Percentiles rank a stretch among this genome's conserved stretches.
Evolutionary conservation across 83 land plant genomes (phyloP).

Genomic region (Picea engelmannii): DNA sequence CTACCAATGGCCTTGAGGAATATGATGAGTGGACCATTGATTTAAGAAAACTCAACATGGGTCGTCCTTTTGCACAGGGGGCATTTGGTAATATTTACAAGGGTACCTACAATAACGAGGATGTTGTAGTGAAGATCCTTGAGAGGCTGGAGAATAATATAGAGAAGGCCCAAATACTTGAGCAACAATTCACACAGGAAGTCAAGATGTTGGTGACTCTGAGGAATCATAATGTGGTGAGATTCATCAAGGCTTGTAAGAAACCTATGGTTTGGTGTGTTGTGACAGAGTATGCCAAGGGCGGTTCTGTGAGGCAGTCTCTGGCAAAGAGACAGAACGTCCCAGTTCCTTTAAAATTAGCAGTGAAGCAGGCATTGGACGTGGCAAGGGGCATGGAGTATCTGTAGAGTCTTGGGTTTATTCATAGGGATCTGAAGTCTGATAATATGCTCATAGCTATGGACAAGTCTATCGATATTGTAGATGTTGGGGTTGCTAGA

Average conservation of each 20-base stretch:
- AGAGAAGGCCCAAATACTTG: conserved; percentile 50
- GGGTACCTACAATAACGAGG: conserved; percentile 70
- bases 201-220: conserved; percentile 67
- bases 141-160: conserved; percentile 59
- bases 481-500: conserved; percentile 73
- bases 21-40: conserved; percentile 74
- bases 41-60: conserved; percentile 56
- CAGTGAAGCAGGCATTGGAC: conserved; percentile 70
- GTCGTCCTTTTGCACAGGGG: conserved; percentile 63
- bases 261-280: conserved; percentile 78
- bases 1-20: conserved; percentile 54
- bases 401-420: conserved; percentile 58
- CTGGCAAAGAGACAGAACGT: conserved; percentile 36
- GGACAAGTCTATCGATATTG: conserved; percentile 66
- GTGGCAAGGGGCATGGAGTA: conserved; percentile 76
- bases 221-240: conserved; percentile 65
- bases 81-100: conserved; percentile 67
- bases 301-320: conserved; percentile 65
- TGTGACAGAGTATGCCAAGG: conserved; percentile 80
- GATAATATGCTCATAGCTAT: conserved; percentile 63
- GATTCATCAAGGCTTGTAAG: conserved; percentile 71
- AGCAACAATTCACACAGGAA: conserved; percentile 68
- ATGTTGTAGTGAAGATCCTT: conserved; percentile 70
- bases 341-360: conserved; percentile 53
- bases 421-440: conserved; percentile 72